These are phyloP conservation scores for Trypanosoma brucei DNA, from an alignment of 208 protist species.

Conservation along the genomic window DNA sequence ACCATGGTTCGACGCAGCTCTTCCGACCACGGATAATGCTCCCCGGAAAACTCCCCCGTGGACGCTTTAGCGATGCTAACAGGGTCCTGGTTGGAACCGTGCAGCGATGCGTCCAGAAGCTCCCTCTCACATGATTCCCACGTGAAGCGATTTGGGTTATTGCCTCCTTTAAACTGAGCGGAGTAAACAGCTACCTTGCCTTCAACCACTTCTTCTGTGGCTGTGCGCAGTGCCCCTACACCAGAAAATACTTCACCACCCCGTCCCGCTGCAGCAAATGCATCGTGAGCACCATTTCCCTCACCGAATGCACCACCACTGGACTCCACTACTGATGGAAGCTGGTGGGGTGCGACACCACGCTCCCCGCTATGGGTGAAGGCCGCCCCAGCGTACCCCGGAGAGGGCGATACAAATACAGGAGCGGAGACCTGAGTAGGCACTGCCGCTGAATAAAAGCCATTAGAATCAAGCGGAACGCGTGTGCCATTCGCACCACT, in stretches of 20 bases:
- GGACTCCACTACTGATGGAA: neutral
- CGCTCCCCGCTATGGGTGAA: neutral
- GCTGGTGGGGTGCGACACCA: neutral
- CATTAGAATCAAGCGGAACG: neutral
- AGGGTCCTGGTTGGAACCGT: conserved; percentile 45
- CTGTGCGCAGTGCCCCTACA: neutral
- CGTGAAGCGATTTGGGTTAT: conserved; percentile 28
- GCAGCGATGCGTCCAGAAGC: conserved; percentile 15
- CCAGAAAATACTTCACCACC: neutral
- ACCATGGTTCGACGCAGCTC: conserved; percentile 85
- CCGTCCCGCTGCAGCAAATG: neutral
- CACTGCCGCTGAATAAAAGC: neutral
- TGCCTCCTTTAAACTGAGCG: neutral
- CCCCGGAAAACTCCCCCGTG: conserved; percentile 1
- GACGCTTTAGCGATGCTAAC: conserved; percentile 55
- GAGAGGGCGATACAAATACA: neutral
- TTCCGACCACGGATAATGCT: conserved; percentile 74
- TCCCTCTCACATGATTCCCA: conserved; percentile 74
- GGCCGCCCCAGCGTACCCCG: neutral
- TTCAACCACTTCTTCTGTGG: neutral
- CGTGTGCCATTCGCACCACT: neutral
- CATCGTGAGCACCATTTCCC: neutral
- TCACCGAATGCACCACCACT: conserved; percentile 11
- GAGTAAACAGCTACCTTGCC: neutral
- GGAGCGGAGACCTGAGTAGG: neutral